Evolutionary conservation across 1,139 yeast species (phyloP).

Genomic region (Chernovozyma aurita): DNA sequence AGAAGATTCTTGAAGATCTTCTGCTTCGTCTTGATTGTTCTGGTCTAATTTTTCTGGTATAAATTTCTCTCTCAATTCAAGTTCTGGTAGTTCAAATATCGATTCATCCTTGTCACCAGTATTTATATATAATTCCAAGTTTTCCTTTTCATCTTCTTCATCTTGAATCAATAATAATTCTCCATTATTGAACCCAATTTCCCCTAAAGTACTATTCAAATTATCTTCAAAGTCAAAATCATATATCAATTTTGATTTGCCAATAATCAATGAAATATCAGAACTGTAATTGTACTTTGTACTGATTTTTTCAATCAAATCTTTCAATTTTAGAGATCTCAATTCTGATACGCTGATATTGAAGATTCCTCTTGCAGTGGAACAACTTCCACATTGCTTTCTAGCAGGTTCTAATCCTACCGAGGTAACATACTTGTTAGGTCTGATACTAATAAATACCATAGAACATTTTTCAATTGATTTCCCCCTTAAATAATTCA

Average conservation of each 20-base stretch:
- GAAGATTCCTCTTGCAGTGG: conserved; percentile 50
- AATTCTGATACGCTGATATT: conserved; percentile 14
- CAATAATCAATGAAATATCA: conserved; percentile 62
- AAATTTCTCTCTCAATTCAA: conserved; percentile 19
- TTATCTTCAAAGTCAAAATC: conserved; percentile 91
- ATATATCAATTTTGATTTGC: conserved; percentile 60
- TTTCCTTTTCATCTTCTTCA: conserved; percentile 65
- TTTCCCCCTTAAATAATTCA: conserved; percentile 43
- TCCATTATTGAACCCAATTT: conserved; percentile 57
- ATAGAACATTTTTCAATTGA: conserved; percentile 35
- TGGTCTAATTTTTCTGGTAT: conserved; percentile 7
- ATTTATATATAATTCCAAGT: conserved; percentile 63
- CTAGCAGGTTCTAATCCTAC: conserved; percentile 61
- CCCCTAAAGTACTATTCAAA: conserved; percentile 40
- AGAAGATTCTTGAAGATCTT: conserved; percentile 5
- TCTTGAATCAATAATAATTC: conserved; percentile 68
- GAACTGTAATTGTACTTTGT: conserved; percentile 54
- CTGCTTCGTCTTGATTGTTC: conserved; percentile 13
- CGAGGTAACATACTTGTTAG: conserved; percentile 65
- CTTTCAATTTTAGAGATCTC: conserved; percentile 21
- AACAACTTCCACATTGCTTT: conserved; percentile 69
- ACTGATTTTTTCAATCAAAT: conserved; percentile 44
- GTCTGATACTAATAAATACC: conserved; percentile 63
- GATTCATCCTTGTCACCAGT: conserved; percentile 11
- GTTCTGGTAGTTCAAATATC: conserved; percentile 20